Evolutionary conservation across 306 rosid species (phyloP), one percentile per base, ranked within the genome.

Genomic region (Trifolium subterraneum): DNA sequence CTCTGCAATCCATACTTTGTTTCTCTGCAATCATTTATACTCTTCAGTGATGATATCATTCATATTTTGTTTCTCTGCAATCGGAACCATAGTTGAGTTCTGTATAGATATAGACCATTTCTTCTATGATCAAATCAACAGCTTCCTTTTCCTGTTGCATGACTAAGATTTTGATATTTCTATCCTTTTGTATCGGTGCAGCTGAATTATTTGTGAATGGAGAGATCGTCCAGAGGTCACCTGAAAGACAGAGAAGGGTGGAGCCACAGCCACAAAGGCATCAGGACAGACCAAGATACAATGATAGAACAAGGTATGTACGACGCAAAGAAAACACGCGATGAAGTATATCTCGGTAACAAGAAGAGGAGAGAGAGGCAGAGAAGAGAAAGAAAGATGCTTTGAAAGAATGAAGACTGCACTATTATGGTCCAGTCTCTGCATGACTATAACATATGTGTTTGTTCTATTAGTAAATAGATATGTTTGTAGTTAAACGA

Each of bases 181-280:
- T 38, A 39, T 74, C 10, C 31, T 29, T 39, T 10, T 29, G 65
- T 19, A 5, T 45, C 61, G 70, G 23, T 75, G 87, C 93, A 90
- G 98, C 89, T 45, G 96, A 90, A 65, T 72, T 92, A 81, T 81
- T 75, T 41, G 96, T 92, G 84, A 87, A 90, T 20, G 97, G 93
- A 38, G 92, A 88, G 84, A 92, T 92, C 5, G 96, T 92, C 23
- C 92, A 90, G 81, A 86, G 96, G 81, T 67, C 94, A 2, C 96
- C 90, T 4, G 96, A 92, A 55, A 90, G 93, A 75, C 96, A 92
- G 83, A 92, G 83, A 80, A 87, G 92, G 80, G 93, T 89, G 82
- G 92, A 92, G 59, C 96, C 93, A 2, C 93, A 89, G 67, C 96
- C 92, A 2, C 88, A 88, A 16, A 82, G 96, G 75, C 88, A 85